Evolutionary conservation across 495 filamentous ascomycete species (phyloP).

Genomic region (Penicillium egyptiacum): DNA sequence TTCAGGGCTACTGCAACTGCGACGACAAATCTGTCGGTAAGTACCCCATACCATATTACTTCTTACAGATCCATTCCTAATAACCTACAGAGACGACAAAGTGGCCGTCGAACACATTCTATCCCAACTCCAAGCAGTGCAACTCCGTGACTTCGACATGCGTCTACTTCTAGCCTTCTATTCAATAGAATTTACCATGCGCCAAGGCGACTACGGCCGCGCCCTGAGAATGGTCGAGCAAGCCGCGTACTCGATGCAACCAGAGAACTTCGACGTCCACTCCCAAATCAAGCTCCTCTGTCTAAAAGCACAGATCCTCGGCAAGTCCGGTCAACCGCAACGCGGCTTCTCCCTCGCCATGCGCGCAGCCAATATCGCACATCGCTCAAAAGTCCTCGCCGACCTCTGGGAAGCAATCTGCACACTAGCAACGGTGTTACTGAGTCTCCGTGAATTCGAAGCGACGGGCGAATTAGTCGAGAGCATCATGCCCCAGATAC

Average conservation of each 20-base stretch:
- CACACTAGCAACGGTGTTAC: conserved; percentile 66
- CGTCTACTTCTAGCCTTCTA: conserved; percentile 66
- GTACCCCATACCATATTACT: neutral
- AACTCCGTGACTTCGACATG: conserved; percentile 65
- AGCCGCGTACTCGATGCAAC: conserved; percentile 61
- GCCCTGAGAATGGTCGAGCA: conserved; percentile 70
- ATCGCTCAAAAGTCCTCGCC: conserved; percentile 68
- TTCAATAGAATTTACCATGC: conserved; percentile 69
- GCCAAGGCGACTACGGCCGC: conserved; percentile 57
- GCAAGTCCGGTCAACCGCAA: conserved; percentile 67
- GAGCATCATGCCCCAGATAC: conserved; percentile 75
- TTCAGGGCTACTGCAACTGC: conserved; percentile 69
- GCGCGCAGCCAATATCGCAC: conserved; percentile 74
- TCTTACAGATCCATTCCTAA: conserved; percentile 21
- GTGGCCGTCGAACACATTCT: conserved; percentile 67
- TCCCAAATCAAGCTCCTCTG: conserved; percentile 73
- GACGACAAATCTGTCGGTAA: conserved; percentile 65
- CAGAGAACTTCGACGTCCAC: conserved; percentile 71
- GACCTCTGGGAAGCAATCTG: conserved; percentile 77
- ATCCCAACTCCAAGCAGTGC: conserved; percentile 55
- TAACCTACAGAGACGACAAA: conserved; percentile 56
- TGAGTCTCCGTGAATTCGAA: conserved; percentile 71
- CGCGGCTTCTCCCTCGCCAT: conserved; percentile 82
- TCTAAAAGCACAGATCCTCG: conserved; percentile 72
- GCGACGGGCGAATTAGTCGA: conserved; percentile 66